Percentiles rank a stretch among this genome's conserved stretches.
These are phyloP conservation scores for Cordyceps pruinosa DNA, from an alignment of 2,329 filamentous ascomycete genomes.

Conservation along the genomic window DNA sequence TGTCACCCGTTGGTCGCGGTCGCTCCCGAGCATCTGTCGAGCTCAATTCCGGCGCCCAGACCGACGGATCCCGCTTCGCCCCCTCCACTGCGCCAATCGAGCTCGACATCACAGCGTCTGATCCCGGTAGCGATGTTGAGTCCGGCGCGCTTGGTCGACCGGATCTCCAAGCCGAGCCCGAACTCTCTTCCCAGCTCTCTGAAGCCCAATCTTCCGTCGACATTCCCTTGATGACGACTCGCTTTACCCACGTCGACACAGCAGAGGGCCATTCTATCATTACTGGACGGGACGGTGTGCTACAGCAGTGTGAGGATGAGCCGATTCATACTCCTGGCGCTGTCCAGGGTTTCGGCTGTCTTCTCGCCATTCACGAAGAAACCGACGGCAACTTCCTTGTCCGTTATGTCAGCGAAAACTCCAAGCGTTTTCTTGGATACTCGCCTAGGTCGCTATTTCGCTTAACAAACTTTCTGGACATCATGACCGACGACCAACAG, in stretches of 20 bases:
- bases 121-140: slow-evolving; percentile 25
- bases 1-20: slow-evolving; percentile 1
- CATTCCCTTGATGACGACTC: slow-evolving; percentile 55
- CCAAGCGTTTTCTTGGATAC: slow-evolving; percentile 66
- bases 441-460: slow-evolving; percentile 69
- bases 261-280: slow-evolving; percentile 76
- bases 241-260: slow-evolving; percentile 72
- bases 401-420: slow-evolving; percentile 76
- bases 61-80: slow-evolving; percentile 33
- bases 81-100: slow-evolving; percentile 28
- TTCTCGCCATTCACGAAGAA: slow-evolving; percentile 69
- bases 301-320: slow-evolving; percentile 84
- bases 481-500: slow-evolving; percentile 74
- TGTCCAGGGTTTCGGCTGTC: slow-evolving; percentile 70
- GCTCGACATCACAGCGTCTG: slow-evolving; percentile 26
- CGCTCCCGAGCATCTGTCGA: slow-evolving; percentile 21
- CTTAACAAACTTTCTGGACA: slow-evolving; percentile 71
- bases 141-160: slow-evolving; percentile 16
- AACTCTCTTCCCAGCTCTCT: slow-evolving; percentile 17
- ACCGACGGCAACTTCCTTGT: slow-evolving; percentile 60
- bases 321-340: slow-evolving; percentile 83
- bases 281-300: slow-evolving; percentile 64
- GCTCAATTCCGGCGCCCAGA: slow-evolving; percentile 38
- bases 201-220: slow-evolving; percentile 21
- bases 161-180: slow-evolving; percentile 2